Base-by-base conservation (phyloP, 345 rosid species). In the Brassica juncea region DNA sequence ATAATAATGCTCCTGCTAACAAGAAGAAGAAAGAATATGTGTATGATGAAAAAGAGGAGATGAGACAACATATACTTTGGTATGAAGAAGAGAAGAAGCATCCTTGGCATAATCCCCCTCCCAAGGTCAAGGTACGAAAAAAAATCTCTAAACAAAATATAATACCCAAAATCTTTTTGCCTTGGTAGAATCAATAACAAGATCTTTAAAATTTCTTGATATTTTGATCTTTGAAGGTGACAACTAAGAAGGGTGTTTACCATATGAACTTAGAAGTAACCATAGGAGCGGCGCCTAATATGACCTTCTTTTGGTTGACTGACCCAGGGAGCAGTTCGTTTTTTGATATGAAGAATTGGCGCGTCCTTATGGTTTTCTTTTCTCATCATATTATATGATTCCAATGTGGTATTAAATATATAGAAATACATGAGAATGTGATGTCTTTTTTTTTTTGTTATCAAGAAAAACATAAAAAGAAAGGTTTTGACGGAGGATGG, bases 321-420 rank as follows among this genome's bases (percentile, higher is more conserved):
- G 57, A 52, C 2, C 8, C 57, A 52, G 15, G 57, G 57, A 21
- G 57, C 21, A 52, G 21, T 52, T n/a, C 57, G 21, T 52, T 52
- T 52, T 52, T 52, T 1, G 57, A 52, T 52, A 8, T 5, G 57
- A 52, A 52, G 57, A 47, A 47, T 15, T 5, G 57, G 57, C 21
- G 57, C 8, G 57, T n/a, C 57, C 52, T 35, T 35, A 37, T 75
- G 79, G 79, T 73, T 57, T 15, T 52, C 19, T 15, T 6, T 23
- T 67, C n/a, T 28, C 10, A 3, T 25, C 16, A 28, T 28, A 28
- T 28, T 55, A 19, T 19, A 55, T 55, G 49, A 32, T 52, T n/a
- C 57, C 57, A n/a, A n/a, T 52, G 57, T 52, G 57, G 57, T 52
- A n/a, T 52, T 52, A 52, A n/a, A 52, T 52, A 52, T 52, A n/a